Evolutionary conservation across 1,284 basidiomycete species (phyloP).

Genomic region (Tremellales sp.): DNA sequence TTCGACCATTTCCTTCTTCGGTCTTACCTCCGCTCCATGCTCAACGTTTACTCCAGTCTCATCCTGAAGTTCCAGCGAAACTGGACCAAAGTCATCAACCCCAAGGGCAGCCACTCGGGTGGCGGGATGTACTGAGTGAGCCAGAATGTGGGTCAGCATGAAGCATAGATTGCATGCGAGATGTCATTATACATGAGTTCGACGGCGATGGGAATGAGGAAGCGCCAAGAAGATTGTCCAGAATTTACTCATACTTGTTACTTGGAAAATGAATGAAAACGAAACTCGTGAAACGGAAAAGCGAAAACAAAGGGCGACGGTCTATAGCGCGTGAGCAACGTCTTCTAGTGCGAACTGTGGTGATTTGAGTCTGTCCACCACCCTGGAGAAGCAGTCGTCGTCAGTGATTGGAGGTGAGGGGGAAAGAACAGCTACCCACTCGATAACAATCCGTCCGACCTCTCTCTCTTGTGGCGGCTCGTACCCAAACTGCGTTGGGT

Average conservation of each 20-base stretch:
- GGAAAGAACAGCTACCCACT: slow-evolving; percentile 25
- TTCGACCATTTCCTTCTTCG: slow-evolving; percentile 29
- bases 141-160: no score
- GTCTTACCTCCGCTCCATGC: slow-evolving; percentile 22
- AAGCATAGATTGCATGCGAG: background rate
- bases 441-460: slow-evolving; percentile 38
- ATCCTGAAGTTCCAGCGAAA: slow-evolving; percentile 31
- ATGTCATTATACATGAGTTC: no score
- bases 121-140: slow-evolving; percentile 32
- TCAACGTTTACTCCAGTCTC: slow-evolving; percentile 23
- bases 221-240: background rate
- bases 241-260: background rate
- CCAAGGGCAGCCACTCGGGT: slow-evolving; percentile 15
- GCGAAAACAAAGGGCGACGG: background rate
- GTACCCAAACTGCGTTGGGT: slow-evolving; percentile 39
- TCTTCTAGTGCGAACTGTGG: slow-evolving; percentile 36
- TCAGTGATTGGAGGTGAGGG: background rate
- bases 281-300: background rate
- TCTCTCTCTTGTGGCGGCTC: slow-evolving; percentile 38
- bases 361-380: slow-evolving; percentile 32
- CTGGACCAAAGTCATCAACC: slow-evolving; percentile 37
- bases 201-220: no score
- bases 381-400: slow-evolving; percentile 17
- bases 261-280: background rate
- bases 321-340: slow-evolving; percentile 31